A percentile compares a stretch with the other conserved stretches of the same genome.
These are phyloP conservation scores for Hymenochaete sp. DNA, from an alignment of 1,284 basidiomycete genomes.

Conservation along the genomic window DNA sequence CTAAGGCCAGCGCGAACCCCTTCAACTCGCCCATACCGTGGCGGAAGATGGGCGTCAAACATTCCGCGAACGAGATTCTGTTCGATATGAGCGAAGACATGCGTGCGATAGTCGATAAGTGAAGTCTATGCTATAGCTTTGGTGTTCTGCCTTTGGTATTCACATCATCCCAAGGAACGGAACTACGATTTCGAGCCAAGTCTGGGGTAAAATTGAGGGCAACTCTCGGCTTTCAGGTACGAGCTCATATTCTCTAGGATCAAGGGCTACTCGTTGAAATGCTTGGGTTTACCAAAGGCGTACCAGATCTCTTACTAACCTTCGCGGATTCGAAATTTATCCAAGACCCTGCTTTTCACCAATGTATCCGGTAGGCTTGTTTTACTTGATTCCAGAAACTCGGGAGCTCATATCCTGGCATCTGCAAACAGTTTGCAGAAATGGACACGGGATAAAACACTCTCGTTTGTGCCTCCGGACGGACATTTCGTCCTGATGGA, in stretches of 20 bases:
- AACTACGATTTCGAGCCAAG: constrained; percentile 58
- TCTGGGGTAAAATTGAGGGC: constrained; percentile 75
- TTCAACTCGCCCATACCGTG: constrained; percentile 93
- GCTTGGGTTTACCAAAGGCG: constrained; percentile 43
- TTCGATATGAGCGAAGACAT: constrained; percentile 87
- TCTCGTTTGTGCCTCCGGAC: constrained; percentile 94
- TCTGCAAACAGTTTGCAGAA: constrained; percentile 51
- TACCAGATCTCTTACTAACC: constrained; percentile 77
- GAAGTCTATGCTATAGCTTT: background rate
- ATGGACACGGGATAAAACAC: constrained; percentile 69
- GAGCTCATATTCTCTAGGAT: constrained; percentile 9
- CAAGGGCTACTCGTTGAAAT: constrained; percentile 2
- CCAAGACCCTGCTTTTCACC: constrained; percentile 79
- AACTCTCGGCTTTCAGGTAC: constrained; percentile 77
- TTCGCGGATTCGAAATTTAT: constrained; percentile 75
- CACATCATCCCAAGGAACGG: constrained; percentile 49
- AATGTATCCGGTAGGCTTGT: constrained; percentile 74
- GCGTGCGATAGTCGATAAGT: constrained; percentile 79
- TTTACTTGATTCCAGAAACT: background rate
- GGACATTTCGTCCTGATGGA: constrained; percentile 83
- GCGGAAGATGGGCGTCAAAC: constrained; percentile 78
- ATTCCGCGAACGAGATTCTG: constrained; percentile 89
- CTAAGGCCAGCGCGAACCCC: constrained; percentile 45
- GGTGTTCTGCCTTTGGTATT: background rate
- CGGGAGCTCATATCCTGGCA: background rate